phyloP scores from a whole-genome alignment of 371 early-diverging fungal genomes.

The Rhizopus arrhizus region DNA sequence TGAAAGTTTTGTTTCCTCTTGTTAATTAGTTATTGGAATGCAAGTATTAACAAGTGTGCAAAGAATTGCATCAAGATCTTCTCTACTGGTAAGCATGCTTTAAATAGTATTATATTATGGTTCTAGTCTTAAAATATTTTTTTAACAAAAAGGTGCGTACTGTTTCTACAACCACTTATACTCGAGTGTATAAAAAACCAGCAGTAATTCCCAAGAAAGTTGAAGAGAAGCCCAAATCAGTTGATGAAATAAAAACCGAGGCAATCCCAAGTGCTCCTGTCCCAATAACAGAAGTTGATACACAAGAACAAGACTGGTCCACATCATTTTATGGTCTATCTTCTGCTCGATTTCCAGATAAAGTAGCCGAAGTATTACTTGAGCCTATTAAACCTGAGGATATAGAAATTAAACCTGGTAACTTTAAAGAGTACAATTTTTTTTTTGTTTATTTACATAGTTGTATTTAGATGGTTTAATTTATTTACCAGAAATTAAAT shows the following conservation, averaged over 20 bases:
- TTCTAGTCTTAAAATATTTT: neutral
- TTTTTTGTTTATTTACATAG: no score
- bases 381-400: constrained; percentile 73
- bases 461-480: constrained; percentile 77
- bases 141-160: constrained; percentile 5
- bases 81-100: neutral
- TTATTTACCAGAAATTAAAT: constrained; percentile 96
- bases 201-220: neutral
- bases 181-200: constrained; percentile 9
- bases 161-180: constrained; percentile 20
- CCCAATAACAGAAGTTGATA: constrained; percentile 19
- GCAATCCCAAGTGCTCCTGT: neutral
- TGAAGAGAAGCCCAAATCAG: neutral
- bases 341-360: constrained; percentile 69
- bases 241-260: neutral
- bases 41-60: constrained; percentile 14
- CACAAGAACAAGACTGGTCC: constrained; percentile 62
- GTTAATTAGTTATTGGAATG: neutral
- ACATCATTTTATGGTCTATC: constrained; percentile 77
- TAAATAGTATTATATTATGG: neutral
- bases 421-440: no score
- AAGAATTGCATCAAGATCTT: constrained; percentile 7
- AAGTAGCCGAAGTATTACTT: constrained; percentile 74
- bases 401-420: constrained; percentile 92
- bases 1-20: no score